phyloP scores from a whole-genome alignment of 163 green algal genomes.

The Volvox carteri region DNA sequence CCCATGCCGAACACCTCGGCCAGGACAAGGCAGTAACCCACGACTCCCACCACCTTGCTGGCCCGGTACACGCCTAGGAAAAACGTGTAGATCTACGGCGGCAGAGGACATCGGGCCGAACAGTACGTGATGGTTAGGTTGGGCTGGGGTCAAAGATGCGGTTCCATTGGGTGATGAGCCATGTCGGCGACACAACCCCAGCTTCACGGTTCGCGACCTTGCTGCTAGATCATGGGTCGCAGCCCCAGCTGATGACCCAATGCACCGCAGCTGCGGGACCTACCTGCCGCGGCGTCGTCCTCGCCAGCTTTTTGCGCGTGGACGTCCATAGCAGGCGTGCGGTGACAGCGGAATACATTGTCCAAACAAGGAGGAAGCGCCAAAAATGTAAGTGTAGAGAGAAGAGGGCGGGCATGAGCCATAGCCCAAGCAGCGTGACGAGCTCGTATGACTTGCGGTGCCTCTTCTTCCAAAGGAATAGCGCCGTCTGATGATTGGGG shows the following conservation, averaged over 20 bases:
- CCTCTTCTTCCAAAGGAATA: slow-evolving; percentile 86
- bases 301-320: slow-evolving; percentile 68
- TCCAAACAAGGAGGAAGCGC: slow-evolving; percentile 79
- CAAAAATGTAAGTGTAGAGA: slow-evolving; percentile 73
- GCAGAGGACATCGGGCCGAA: neutral
- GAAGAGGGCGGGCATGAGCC: slow-evolving; percentile 88
- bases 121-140: no score
- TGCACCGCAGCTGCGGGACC: neutral
- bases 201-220: no score
- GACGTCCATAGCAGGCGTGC: slow-evolving; percentile 79
- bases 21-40: slow-evolving; percentile 84
- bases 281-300: slow-evolving; percentile 77
- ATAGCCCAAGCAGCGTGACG: slow-evolving; percentile 90
- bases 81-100: slow-evolving; percentile 83
- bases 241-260: neutral
- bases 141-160: no score
- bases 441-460: slow-evolving; percentile 89
- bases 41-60: slow-evolving; percentile 74
- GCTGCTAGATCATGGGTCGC: no score
- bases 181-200: no score
- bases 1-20: slow-evolving; percentile 78
- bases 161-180: no score
- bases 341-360: slow-evolving; percentile 75
- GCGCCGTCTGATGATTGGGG: slow-evolving; percentile 79
- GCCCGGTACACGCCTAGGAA: slow-evolving; percentile 82